Evolutionary conservation across 1,284 basidiomycete genomes (phyloP).

Genomic region (Trichosporon ovoides): DNA sequence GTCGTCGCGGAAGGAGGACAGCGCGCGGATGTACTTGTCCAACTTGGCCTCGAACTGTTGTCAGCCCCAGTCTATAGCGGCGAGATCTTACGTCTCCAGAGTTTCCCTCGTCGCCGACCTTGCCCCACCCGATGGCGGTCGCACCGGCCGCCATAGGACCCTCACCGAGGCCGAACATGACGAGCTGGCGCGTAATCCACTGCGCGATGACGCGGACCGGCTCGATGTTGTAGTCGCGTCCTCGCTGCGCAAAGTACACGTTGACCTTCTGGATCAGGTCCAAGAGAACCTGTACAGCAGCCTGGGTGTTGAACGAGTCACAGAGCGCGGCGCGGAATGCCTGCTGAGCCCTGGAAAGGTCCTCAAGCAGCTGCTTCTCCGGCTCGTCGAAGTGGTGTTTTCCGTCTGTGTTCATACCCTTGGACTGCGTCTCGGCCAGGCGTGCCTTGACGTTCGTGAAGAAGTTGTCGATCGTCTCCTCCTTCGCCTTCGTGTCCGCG

Average conservation of each 20-base stretch:
- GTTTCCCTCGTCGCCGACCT: slow-evolving; percentile 32
- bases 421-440: slow-evolving; percentile 48
- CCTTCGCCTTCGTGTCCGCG: slow-evolving; percentile 80
- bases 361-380: slow-evolving; percentile 62
- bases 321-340: slow-evolving; percentile 85
- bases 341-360: slow-evolving; percentile 66
- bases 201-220: slow-evolving; percentile 68
- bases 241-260: slow-evolving; percentile 64
- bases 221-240: slow-evolving; percentile 56
- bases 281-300: slow-evolving; percentile 69
- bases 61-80: slow-evolving; percentile 2
- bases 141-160: slow-evolving; percentile 49
- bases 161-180: slow-evolving; percentile 91
- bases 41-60: slow-evolving; percentile 71
- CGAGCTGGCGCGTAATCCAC: slow-evolving; percentile 85
- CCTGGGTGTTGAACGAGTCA: slow-evolving; percentile 96
- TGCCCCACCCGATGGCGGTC: slow-evolving; percentile 52
- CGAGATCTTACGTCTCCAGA: slow-evolving; percentile 58
- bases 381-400: slow-evolving; percentile 54
- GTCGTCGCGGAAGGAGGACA: slow-evolving; percentile 88
- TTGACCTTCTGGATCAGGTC: slow-evolving; percentile 85
- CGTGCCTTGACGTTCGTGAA: slow-evolving; percentile 84
- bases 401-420: slow-evolving; percentile 43
- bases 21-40: slow-evolving; percentile 79
- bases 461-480: slow-evolving; percentile 90